Base-by-base conservation (phyloP, 768 basidiomycete genomes). In the Kwoniella europaea region DNA sequence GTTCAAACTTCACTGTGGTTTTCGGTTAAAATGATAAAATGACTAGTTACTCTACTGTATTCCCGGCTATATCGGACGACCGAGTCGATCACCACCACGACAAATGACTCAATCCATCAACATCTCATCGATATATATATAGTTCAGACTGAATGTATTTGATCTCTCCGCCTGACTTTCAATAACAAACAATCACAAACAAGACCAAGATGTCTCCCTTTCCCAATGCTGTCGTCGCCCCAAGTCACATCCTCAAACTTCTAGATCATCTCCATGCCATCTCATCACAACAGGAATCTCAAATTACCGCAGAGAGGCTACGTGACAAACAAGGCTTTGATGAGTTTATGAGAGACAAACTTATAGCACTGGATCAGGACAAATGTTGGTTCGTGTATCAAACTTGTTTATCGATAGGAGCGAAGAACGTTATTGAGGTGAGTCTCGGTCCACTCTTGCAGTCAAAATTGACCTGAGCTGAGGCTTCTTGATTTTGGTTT, bases 281-380 rank as follows among this genome's bases (percentile, higher is more conserved):
- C 27, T 74, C 73, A 22, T 27, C 46, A 27, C 67, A 68, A 16
- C 73, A 74, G 43, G 73, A 74, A 60, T 16, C 43, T 4, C 55
- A 62, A 29, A 66, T 71, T 29, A 61, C 67, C 27, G 63, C 65
- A 10, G 58, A 68, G 27, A 61, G 68, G 12, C 24, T 56, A 10
- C 12, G 27, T 1, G 27, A 54, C 50, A 46, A 57, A 27, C 57
- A 50, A 10, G 62, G 56, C 9, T 74, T 74, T 22, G 63, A 67
- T 16, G 46, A 43, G 15, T 61, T 71, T 35, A 73, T 73, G 69
- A 57, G 50, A 42, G 73, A 74, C 29, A 74, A 77, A 65, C 71
- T 72, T 57, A 72, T 77, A 13, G 76, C 76, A 46, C 61, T 77
- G 2, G 76, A 77, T 46, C 65, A 74, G 65, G 76, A 75, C 55